Evolutionary conservation across 2,329 filamentous ascomycete species (phyloP), one percentile per base, ranked within the genome.

Genomic region (Thelonectria olida): DNA sequence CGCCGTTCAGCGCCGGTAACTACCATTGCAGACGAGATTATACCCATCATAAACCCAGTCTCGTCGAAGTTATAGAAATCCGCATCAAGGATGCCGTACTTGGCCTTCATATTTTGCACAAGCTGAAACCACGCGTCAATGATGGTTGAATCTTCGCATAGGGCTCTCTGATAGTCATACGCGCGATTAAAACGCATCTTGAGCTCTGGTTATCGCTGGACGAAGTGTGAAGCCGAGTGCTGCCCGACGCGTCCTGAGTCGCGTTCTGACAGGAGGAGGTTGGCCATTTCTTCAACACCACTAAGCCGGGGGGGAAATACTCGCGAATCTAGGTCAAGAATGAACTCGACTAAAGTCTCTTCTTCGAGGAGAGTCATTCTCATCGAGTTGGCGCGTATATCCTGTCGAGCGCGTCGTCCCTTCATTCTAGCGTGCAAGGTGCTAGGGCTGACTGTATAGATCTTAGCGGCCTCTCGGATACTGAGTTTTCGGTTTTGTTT

Each of bases 1-100:
- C 34, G 15, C 13, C 34, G 34, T 38, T 38, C 34, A n/a, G 20
- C 12, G 22, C 42, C 22, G 9, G 42, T 25, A 5, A 45, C 8
- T 22, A 45, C 42, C 42, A 45, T 45, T 27, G 19, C 42, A 7
- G 42, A 28, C 28, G 17, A 47, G 23, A 31, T 47, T 7, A 47
- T 31, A n/a, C 44, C 44, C 44, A 47, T 47, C 23, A 47, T 47
- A 19, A 47, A 47, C 44, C 44, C 44, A 19, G 44, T 47, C 44
- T 47, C 25, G 13, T 47, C 44, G 13, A 47, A 47, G 44, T 47
- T 28, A n/a, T 19, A 47, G 44, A 47, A 28, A 19, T 47, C 44
- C n/a, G 23, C n/a, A 10, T 44, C 41, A 12, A 13, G 20, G 41
- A 44, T 44, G 17, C 41, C 41, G 22, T 44, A 44, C 25, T 44